Base-by-base conservation (phyloP, 306 rosid species). In the Mucuna pruriens region DNA sequence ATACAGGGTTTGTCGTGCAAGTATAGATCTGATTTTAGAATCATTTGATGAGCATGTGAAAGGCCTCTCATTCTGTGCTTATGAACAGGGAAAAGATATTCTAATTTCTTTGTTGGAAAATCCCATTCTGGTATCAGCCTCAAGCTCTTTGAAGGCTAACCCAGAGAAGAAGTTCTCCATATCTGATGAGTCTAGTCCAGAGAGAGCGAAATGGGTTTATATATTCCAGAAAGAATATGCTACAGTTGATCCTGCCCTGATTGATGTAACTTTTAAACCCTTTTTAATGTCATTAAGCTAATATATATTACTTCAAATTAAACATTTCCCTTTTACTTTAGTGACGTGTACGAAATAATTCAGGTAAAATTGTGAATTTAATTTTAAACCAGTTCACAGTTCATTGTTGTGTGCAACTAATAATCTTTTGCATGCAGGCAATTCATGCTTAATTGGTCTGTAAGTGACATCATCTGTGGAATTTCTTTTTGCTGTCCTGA, bases 181-280 rank as follows among this genome's bases (percentile, higher is more conserved):
- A 65, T 58, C 87, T 65, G 88, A 83, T 45, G 90, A 86, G 54
- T 82, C 91, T 75, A 74, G 36, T 74, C 48, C 64, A 15, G 87
- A 61, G 48, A 72, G 80, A 61, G 52, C 88, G 23, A 95, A 86
- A 88, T 88, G 86, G 92, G 91, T 95, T 63, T 95, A 93, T 75
- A 45, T 91, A 42, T 95, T 93, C 88, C 99, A 95, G 83, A 86
- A 84, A 76, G 99, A 95, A 89, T 91, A 88, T 85, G 99, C 93
- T 62, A 93, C 91, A 9, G 97, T 90, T 22, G 88, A 91, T 73
- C 97, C 94, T n/a, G 85, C 90, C 23, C 34, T 69, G 0, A 97
- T 93, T 4, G 71, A 91, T 85, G 99, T 95, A 84, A 40, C 10
- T 44, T 71, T 39, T 45, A 23, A 10, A 26, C 31, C 66, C 9